Conservation (phyloP, 257 asterid species). For the Solanum sparsipilum region DNA sequence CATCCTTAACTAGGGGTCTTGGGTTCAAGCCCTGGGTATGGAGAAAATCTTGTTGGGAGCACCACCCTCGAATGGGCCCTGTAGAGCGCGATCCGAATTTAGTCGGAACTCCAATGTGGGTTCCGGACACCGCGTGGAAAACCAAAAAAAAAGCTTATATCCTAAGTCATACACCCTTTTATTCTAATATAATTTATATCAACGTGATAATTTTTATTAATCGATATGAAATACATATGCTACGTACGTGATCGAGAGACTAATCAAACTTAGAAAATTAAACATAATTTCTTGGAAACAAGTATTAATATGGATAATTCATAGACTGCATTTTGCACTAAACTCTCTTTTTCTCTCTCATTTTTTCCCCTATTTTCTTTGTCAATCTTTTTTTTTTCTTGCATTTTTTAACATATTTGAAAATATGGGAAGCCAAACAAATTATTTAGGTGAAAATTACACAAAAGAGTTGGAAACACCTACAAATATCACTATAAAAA, state of each 20-base stretch:
- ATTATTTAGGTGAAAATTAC: not conserved
- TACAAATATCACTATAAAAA: conserved; percentile 46
- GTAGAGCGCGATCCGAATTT: too few relatives aligned
- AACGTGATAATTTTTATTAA: rapidly evolving
- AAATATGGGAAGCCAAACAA: not conserved
- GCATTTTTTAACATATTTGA: not conserved
- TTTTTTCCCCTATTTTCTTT: not conserved
- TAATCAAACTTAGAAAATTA: not conserved
- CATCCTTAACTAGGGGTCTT: too few relatives aligned
- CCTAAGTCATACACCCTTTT: not conserved
- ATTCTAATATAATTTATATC: not conserved
- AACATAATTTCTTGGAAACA: not conserved
- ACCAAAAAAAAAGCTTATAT: too few relatives aligned
- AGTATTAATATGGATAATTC: not conserved
- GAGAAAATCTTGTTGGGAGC: too few relatives aligned
- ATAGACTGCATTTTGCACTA: not conserved
- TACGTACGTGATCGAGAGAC: rapidly evolving
- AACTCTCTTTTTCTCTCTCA: not conserved
- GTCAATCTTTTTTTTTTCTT: not conserved
- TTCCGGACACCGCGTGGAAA: too few relatives aligned
- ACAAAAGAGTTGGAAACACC: conserved; percentile 25
- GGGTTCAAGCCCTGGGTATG: too few relatives aligned
- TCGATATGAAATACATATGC: rapidly evolving
- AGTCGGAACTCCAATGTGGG: too few relatives aligned
- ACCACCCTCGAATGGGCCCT: too few relatives aligned